Percentiles rank a stretch among this genome's conserved stretches.
Evolutionary conservation across 1,284 basidiomycete species (phyloP).

Genomic region (Vanrija sp.): DNA sequence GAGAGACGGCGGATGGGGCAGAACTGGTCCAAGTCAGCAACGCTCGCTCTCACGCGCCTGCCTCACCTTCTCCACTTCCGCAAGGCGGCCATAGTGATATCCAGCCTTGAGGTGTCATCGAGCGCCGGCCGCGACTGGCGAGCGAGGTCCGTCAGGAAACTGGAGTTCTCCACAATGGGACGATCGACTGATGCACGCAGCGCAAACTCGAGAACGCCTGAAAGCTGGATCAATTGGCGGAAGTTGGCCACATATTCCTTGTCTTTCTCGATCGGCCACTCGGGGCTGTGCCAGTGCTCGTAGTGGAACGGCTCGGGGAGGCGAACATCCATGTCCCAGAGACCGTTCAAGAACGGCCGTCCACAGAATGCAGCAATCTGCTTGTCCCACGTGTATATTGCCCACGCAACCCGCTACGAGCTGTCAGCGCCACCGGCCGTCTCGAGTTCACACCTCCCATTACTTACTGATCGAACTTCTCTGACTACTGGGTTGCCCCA

Average conservation of each 20-base stretch:
- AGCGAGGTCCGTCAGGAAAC: constrained; percentile 12
- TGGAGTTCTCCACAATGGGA: constrained; percentile 6
- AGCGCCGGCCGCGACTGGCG: background rate
- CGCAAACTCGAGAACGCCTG: constrained; percentile 4
- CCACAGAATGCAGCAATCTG: constrained; percentile 16
- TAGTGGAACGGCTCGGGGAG: constrained; percentile 12
- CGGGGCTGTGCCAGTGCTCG: background rate
- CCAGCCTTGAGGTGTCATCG: constrained; percentile 8
- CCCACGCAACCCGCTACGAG: constrained; percentile 11
- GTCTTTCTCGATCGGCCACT: background rate
- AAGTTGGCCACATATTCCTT: constrained; percentile 5
- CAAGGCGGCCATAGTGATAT: constrained; percentile 5
- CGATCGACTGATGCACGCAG: constrained; percentile 11
- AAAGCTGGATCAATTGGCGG: constrained; percentile 9
- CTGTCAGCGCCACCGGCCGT: background rate
- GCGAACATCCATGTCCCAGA: constrained; percentile 15
- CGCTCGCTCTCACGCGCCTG: no score
- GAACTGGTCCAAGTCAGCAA: background rate
- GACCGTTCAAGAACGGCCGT: constrained; percentile 3
- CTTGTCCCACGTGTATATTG: constrained; percentile 16
- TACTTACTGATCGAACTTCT: constrained; percentile 9
- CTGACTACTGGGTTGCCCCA: constrained; percentile 1
- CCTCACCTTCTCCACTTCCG: constrained; percentile 5
- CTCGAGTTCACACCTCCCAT: no score
- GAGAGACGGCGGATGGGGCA: background rate